A percentile compares a stretch with the other conserved stretches of the same genome.
phyloP scores from a whole-genome alignment of 1,139 yeast species.

The Nakaseomyces glabratus region DNA sequence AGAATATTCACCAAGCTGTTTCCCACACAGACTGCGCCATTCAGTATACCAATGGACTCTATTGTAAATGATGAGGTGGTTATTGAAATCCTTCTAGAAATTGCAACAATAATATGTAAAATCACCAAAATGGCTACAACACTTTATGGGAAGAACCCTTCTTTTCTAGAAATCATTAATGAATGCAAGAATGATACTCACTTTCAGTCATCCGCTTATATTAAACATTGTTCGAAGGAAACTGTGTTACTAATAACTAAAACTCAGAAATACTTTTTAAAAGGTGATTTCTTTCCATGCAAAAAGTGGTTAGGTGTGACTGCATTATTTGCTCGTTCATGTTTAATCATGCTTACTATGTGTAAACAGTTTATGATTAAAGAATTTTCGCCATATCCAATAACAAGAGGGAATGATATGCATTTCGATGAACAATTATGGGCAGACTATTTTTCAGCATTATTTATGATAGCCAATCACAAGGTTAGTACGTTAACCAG shows the following conservation, averaged over 20 bases:
- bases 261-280: constrained; percentile 50
- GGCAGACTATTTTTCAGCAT: constrained; percentile 55
- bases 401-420: constrained; percentile 39
- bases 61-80: constrained; percentile 60
- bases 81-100: constrained; percentile 66
- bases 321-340: constrained; percentile 52
- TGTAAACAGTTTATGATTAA: constrained; percentile 46
- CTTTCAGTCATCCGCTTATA: constrained; percentile 35
- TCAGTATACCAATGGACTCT: constrained; percentile 61
- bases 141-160: constrained; percentile 43
- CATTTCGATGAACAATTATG: constrained; percentile 48
- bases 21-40: constrained; percentile 61
- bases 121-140: constrained; percentile 45
- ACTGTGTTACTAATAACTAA: constrained; percentile 35
- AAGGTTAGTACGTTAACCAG: constrained; percentile 36
- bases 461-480: constrained; percentile 38
- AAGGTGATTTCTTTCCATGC: constrained; percentile 54
- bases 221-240: constrained; percentile 27
- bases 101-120: constrained; percentile 51
- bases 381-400: constrained; percentile 41
- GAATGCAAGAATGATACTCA: constrained; percentile 32
- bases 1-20: constrained; percentile 59
- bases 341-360: constrained; percentile 49
- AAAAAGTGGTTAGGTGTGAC: constrained; percentile 63
- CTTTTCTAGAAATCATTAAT: constrained; percentile 34